A percentile compares a stretch with the other conserved stretches of the same genome.
Conservation (phyloP, 805 yeast genomes). For the Cyberlindnera xishuangbannaensis region DNA sequence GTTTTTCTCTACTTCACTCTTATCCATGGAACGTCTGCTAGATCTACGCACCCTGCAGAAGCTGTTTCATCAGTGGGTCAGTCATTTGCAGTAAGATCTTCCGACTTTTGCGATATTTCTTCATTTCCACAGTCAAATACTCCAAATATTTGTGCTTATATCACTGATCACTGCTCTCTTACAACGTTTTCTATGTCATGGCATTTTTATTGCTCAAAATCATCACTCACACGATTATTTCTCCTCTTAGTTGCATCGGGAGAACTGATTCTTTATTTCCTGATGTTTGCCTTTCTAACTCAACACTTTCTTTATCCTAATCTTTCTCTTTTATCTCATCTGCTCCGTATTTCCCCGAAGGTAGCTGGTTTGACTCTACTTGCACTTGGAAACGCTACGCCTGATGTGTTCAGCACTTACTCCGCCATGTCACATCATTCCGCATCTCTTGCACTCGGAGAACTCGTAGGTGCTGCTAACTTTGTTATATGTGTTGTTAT, state of each 20-base stretch:
- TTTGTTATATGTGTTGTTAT: slow-evolving; percentile 75
- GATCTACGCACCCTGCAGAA: too few species aligned
- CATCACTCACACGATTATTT: too few species aligned
- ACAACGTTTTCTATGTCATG: slow-evolving; percentile 1
- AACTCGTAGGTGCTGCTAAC: slow-evolving; percentile 84
- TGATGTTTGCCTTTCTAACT: slow-evolving; percentile 67
- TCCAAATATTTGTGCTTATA: neutral
- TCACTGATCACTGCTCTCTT: neutral
- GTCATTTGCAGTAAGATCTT: neutral
- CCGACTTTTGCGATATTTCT: neutral
- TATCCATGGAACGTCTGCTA: too few species aligned
- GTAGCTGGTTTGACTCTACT: slow-evolving; percentile 81
- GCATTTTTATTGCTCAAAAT: slow-evolving; percentile 5
- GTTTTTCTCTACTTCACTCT: too few species aligned
- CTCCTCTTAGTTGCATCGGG: too few species aligned
- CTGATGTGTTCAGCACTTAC: slow-evolving; percentile 81
- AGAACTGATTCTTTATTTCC: slow-evolving; percentile 23
- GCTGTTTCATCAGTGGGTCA: too few species aligned
- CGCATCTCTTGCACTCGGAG: slow-evolving; percentile 79
- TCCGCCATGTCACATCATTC: slow-evolving; percentile 73
- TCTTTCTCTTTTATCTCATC: slow-evolving; percentile 55
- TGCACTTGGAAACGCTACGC: slow-evolving; percentile 90
- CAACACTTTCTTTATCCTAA: slow-evolving; percentile 81
- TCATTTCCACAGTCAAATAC: neutral
- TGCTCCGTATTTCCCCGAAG: slow-evolving; percentile 63